These are phyloP conservation scores for Plasmodium vivax DNA, from an alignment of 169 alveolate species.

Conservation along the genomic window DNA sequence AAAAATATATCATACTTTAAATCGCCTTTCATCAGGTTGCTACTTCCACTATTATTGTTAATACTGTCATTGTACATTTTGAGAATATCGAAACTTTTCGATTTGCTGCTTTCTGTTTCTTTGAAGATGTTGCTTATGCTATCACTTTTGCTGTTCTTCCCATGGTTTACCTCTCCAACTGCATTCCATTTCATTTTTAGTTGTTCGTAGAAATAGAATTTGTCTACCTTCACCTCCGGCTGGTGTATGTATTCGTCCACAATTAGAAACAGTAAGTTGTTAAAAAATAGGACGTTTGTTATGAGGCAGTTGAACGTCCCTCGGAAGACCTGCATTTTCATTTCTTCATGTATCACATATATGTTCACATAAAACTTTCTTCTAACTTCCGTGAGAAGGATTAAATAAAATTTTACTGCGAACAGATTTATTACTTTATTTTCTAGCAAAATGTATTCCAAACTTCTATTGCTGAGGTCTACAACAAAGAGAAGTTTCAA, in stretches of 20 bases:
- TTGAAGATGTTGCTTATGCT: background rate
- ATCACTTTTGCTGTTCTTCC: slow-evolving; percentile 5
- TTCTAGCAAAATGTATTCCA: slow-evolving; percentile 45
- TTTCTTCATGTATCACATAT: slow-evolving; percentile 61
- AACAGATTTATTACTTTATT: slow-evolving; percentile 33
- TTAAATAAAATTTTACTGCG: slow-evolving; percentile 54
- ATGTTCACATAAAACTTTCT: slow-evolving; percentile 24
- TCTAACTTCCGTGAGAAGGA: slow-evolving; percentile 19
- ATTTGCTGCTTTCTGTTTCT: slow-evolving; percentile 10
- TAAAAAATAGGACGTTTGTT: slow-evolving; percentile 43
- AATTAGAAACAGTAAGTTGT: slow-evolving; percentile 37
- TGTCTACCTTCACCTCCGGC: slow-evolving; percentile 54
- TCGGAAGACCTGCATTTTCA: slow-evolving; percentile 26
- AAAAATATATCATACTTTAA: slow-evolving; percentile 18
- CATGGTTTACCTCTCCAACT: background rate
- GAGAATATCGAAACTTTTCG: slow-evolving; percentile 5
- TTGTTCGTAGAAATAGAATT: slow-evolving; percentile 56
- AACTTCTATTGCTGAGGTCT: slow-evolving; percentile 16
- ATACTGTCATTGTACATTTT: slow-evolving; percentile 8
- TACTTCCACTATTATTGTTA: slow-evolving; percentile 11
- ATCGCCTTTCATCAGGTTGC: background rate
- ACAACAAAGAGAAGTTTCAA: background rate
- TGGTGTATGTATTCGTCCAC: slow-evolving; percentile 19
- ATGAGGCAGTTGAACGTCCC: slow-evolving; percentile 3
- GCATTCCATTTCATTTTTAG: slow-evolving; percentile 9